A percentile compares a stretch with the other conserved stretches of the same genome.
Conservation (phyloP, 441 rosid genomes). For the California macrophylla region DNA sequence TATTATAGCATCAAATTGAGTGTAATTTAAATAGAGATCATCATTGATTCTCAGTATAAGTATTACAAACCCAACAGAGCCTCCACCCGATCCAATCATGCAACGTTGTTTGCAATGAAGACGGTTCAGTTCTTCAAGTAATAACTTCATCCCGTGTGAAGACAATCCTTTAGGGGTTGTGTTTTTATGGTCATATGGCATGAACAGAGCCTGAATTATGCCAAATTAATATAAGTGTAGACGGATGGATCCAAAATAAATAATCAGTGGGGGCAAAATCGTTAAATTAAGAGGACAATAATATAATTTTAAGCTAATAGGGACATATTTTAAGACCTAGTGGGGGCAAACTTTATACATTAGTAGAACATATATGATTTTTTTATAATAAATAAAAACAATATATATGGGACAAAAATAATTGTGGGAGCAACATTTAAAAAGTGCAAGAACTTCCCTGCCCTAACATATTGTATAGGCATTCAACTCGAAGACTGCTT, state of each 20-base stretch:
- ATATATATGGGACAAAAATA: too few species aligned
- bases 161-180: constrained; percentile 65
- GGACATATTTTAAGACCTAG: background rate
- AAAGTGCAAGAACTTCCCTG: too few species aligned
- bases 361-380: too few species aligned
- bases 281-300: too few species aligned
- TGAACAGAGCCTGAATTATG: constrained; percentile 65
- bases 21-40: background rate
- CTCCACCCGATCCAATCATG: constrained; percentile 94
- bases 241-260: background rate
- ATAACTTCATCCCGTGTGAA: constrained; percentile 46
- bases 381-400: too few species aligned
- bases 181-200: constrained; percentile 98
- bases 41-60: constrained; percentile 13
- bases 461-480: background rate
- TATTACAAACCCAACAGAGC: constrained; percentile 89
- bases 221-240: constrained; percentile 1
- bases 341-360: too few species aligned
- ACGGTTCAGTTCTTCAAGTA: constrained; percentile 68
- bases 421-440: too few species aligned
- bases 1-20: background rate
- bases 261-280: background rate
- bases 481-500: background rate
- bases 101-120: constrained; percentile 69
- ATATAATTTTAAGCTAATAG: background rate